A percentile compares a stretch with the other conserved stretches of the same genome.
Conservation (phyloP, 495 filamentous ascomycete genomes). For the Corynascus novoguineensis region DNA sequence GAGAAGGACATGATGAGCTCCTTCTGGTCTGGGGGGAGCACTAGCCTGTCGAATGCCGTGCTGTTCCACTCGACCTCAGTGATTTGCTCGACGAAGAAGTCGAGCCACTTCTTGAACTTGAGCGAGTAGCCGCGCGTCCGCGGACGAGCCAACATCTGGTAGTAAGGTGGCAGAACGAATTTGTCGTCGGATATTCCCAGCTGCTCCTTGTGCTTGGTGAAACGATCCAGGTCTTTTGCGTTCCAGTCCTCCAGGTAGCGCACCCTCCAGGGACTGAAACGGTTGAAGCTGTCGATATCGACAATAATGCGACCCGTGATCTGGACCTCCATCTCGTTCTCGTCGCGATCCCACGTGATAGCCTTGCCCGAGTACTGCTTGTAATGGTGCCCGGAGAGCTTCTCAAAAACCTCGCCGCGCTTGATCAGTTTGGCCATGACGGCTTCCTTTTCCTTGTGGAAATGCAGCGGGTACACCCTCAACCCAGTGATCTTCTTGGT, state of each 20-base stretch:
- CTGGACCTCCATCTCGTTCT: constrained; percentile 30
- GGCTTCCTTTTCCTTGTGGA: constrained; percentile 44
- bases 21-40: constrained; percentile 49
- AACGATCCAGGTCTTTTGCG: constrained; percentile 26
- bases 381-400: constrained; percentile 57
- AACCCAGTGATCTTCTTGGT: constrained; percentile 53
- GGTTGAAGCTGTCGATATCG: constrained; percentile 36
- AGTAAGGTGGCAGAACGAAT: constrained; percentile 33
- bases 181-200: constrained; percentile 14
- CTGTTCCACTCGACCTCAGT: constrained; percentile 47
- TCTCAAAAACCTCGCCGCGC: constrained; percentile 47
- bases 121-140: constrained; percentile 43
- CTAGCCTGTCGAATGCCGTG: constrained; percentile 51
- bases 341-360: constrained; percentile 33
- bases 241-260: constrained; percentile 30
- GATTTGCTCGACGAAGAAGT: constrained; percentile 34
- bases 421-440: constrained; percentile 38
- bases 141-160: constrained; percentile 38
- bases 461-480: constrained; percentile 51
- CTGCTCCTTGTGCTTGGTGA: constrained; percentile 23
- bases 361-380: constrained; percentile 46
- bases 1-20: constrained; percentile 50
- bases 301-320: constrained; percentile 31
- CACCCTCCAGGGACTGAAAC: constrained; percentile 26
- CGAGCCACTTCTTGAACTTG: constrained; percentile 41